Evolutionary conservation across 2,329 filamentous ascomycete genomes (phyloP).

Genomic region (Xenoacremonium recifei): DNA sequence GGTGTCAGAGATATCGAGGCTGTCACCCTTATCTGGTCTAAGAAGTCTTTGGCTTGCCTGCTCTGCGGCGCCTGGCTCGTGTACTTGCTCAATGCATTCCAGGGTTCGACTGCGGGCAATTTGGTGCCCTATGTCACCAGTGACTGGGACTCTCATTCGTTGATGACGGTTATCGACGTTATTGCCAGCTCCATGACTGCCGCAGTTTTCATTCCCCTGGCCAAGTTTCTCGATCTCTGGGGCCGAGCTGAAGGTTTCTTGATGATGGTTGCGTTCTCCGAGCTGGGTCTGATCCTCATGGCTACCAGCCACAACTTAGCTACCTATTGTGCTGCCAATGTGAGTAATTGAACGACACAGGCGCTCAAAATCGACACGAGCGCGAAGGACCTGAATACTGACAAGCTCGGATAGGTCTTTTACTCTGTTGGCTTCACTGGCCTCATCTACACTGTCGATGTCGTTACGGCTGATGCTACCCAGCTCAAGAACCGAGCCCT

Average conservation of each 20-base stretch:
- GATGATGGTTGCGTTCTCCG: constrained; percentile 49
- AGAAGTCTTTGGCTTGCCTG: constrained; percentile 31
- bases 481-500: constrained; percentile 38
- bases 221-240: constrained; percentile 63
- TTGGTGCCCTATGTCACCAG: constrained; percentile 49
- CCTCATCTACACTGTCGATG: constrained; percentile 59
- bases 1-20: constrained; percentile 38
- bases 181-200: constrained; percentile 54
- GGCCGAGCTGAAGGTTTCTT: constrained; percentile 60
- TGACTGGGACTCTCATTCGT: constrained; percentile 51
- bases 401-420: constrained; percentile 45
- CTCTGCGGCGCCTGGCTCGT: too few relatives aligned
- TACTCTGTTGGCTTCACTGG: constrained; percentile 61
- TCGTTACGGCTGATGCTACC: constrained; percentile 65
- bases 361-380: neutral
- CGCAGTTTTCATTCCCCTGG: constrained; percentile 59
- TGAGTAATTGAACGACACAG: too few relatives aligned
- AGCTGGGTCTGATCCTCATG: constrained; percentile 58
- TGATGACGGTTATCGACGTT: constrained; percentile 52
- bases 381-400: constrained; percentile 4
- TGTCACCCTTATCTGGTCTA: constrained; percentile 34
- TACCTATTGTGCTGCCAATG: constrained; percentile 51
- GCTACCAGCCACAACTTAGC: constrained; percentile 48
- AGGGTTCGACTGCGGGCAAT: constrained; percentile 40
- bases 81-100: constrained; percentile 50